Percentiles rank a stretch among this genome's conserved stretches.
phyloP scores from a whole-genome alignment of 148 eudicot species.

The Rhododendron henanense region DNA sequence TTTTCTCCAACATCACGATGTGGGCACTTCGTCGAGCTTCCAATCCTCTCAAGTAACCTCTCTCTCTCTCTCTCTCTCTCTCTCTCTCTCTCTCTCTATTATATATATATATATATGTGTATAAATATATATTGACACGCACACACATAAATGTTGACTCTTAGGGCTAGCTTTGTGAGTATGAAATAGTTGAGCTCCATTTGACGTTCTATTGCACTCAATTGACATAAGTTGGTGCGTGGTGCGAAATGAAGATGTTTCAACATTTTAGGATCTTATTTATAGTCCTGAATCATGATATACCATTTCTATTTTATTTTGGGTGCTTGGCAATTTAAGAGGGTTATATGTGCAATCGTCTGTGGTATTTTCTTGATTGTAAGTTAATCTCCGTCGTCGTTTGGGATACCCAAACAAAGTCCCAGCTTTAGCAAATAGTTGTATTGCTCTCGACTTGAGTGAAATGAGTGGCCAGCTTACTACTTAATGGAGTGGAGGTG shows the following conservation, averaged over 20 bases:
- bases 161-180: neutral
- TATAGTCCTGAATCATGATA: neutral
- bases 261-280: neutral
- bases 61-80: neutral
- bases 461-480: neutral
- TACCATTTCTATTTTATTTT: neutral
- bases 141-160: neutral
- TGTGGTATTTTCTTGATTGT: neutral
- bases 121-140: neutral
- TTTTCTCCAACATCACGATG: conserved; percentile 29
- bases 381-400: neutral
- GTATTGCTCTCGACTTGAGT: neutral
- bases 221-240: neutral
- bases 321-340: neutral
- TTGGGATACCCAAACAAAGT: neutral
- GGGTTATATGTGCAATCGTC: neutral
- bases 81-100: too few relatives aligned
- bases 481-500: neutral
- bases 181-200: neutral
- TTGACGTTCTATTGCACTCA: neutral
- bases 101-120: neutral
- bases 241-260: neutral
- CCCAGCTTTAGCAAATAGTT: neutral
- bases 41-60: conserved; percentile 38
- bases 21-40: conserved; percentile 73